Conservation (phyloP, 441 rosid species). For the Corymbia calophylla region DNA sequence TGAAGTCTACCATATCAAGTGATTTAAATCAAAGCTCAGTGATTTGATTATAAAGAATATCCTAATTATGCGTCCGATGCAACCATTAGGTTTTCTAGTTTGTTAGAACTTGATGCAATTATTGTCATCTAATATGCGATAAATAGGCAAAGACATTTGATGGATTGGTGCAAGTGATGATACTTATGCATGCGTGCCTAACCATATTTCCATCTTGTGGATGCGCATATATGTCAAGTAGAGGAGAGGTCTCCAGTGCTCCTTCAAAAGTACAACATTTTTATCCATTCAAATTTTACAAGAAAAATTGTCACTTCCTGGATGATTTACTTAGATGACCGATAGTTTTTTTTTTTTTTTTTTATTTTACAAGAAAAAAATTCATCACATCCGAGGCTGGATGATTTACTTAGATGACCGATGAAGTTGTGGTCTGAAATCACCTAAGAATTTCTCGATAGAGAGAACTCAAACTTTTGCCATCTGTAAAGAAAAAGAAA, state of each 20-base stretch:
- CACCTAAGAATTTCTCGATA: background rate
- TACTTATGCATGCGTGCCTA: background rate
- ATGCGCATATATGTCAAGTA: background rate
- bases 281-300: background rate
- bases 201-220: background rate
- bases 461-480: background rate
- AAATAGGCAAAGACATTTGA: background rate
- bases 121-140: background rate
- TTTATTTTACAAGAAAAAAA: background rate
- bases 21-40: background rate
- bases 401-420: background rate
- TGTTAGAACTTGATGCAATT: background rate
- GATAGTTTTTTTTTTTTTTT: no score
- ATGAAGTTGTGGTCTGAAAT: background rate
- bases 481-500: background rate
- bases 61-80: background rate
- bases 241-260: background rate
- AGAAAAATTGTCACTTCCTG: background rate
- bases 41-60: background rate
- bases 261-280: background rate
- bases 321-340: no score
- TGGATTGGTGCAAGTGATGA: background rate
- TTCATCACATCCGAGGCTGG: background rate
- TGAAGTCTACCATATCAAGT: background rate
- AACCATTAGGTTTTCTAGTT: background rate